Conservation (phyloP, 2,329 filamentous ascomycete species). For the Tothia fuscella region DNA sequence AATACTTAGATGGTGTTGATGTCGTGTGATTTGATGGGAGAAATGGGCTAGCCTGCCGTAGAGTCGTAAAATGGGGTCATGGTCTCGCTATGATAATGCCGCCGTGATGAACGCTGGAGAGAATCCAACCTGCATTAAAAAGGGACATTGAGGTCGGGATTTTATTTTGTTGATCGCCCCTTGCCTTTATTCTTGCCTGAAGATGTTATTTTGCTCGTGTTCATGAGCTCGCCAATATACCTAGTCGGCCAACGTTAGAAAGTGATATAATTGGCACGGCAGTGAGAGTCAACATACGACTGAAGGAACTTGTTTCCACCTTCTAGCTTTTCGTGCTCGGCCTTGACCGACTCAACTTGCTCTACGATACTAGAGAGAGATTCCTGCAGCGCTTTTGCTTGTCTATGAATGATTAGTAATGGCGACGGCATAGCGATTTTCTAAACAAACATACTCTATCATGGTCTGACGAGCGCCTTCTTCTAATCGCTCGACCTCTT, state of each 20-base stretch:
- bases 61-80: too few species aligned
- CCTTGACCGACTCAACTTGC: constrained; percentile 85
- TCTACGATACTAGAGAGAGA: constrained; percentile 83
- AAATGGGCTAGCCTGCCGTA: too few species aligned
- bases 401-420: constrained; percentile 39
- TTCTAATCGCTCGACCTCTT: constrained; percentile 79
- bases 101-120: too few species aligned
- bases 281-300: constrained; percentile 29
- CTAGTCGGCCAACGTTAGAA: constrained; percentile 33
- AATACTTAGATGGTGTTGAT: too few species aligned
- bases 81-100: too few species aligned
- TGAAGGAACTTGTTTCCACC: constrained; percentile 95
- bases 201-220: constrained; percentile 50
- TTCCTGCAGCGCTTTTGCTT: constrained; percentile 79
- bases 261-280: background rate
- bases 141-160: too few species aligned
- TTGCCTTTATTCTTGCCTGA: constrained; percentile 41
- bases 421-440: background rate
- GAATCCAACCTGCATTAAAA: too few species aligned
- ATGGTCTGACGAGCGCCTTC: constrained; percentile 60
- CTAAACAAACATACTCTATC: constrained; percentile 41
- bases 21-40: too few species aligned
- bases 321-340: constrained; percentile 92
- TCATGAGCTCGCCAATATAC: constrained; percentile 94
- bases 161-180: too few species aligned